These are phyloP conservation scores for Crithidia thermophila DNA, from an alignment of 208 protist species.

Conservation along the genomic window DNA sequence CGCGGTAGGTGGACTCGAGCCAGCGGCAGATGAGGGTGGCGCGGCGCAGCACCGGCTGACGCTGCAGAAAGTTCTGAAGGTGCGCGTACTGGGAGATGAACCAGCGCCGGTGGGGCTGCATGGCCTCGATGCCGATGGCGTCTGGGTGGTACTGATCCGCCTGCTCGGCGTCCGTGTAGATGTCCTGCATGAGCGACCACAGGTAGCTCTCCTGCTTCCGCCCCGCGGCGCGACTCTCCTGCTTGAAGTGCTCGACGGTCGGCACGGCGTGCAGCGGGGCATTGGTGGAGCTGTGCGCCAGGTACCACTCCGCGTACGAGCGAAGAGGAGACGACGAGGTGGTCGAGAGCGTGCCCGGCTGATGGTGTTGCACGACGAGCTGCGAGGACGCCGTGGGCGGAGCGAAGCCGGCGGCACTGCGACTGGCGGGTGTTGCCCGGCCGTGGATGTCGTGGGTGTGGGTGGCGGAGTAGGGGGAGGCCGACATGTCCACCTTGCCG, in stretches of 20 bases:
- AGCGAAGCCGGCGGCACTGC: not conserved
- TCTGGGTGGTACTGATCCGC: conserved; percentile 55
- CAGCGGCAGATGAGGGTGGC: conserved; percentile 72
- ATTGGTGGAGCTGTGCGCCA: conserved; percentile 16
- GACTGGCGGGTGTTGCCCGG: conserved; percentile 6
- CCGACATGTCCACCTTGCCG: conserved; percentile 50
- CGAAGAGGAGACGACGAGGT: conserved; percentile 20
- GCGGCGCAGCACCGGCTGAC: conserved; percentile 56
- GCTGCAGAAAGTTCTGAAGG: conserved; percentile 71
- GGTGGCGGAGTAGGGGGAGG: conserved; percentile 8
- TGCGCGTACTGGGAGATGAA: conserved; percentile 79
- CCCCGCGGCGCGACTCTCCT: conserved; percentile 30
- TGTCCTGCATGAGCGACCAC: conserved; percentile 60
- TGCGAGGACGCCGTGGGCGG: not conserved
- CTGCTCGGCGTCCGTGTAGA: conserved; percentile 63
- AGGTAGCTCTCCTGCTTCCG: conserved; percentile 55
- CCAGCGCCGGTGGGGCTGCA: conserved; percentile 78
- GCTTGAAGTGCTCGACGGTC: conserved; percentile 52
- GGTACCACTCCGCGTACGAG: conserved; percentile 58
- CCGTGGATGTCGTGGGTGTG: conserved; percentile 25
- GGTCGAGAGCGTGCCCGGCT: not conserved
- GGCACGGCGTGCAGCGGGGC: conserved; percentile 23
- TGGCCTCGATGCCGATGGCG: conserved; percentile 55
- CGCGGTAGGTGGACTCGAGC: conserved; percentile 70
- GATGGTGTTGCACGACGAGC: not conserved